These are phyloP conservation scores for Penicilliopsis zonata DNA, from an alignment of 495 filamentous ascomycete species.

Conservation along the genomic window DNA sequence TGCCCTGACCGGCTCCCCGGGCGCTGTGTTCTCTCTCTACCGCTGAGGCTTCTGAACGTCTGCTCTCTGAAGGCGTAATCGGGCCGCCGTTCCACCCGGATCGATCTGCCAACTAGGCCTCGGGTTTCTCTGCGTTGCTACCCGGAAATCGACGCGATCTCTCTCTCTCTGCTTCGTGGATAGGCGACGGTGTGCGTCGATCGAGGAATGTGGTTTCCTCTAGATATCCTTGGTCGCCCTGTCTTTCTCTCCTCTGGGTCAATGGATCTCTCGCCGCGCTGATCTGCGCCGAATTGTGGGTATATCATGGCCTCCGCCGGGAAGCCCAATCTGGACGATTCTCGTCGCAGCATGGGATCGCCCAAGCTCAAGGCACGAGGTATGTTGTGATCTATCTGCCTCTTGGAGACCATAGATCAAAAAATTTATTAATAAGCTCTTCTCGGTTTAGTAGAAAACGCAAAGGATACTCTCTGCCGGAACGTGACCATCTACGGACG, in stretches of 20 bases:
- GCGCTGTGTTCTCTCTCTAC: no score
- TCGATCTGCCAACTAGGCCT: no score
- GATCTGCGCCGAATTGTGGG: constrained; percentile 21
- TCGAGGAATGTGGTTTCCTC: constrained; percentile 34
- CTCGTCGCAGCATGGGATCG: constrained; percentile 38
- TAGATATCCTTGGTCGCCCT: constrained; percentile 17
- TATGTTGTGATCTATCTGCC: constrained; percentile 18
- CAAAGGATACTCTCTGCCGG: constrained; percentile 82
- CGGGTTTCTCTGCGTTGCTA: not conserved
- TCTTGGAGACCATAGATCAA: constrained; percentile 5
- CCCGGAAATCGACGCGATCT: not conserved
- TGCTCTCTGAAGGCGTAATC: no score
- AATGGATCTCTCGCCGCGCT: constrained; percentile 32
- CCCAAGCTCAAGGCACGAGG: constrained; percentile 53
- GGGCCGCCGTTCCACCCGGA: not conserved
- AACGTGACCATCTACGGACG: constrained; percentile 92
- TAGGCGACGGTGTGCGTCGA: constrained; percentile 5
- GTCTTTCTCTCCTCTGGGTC: constrained; percentile 20
- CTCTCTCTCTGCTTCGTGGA: constrained; percentile 3
- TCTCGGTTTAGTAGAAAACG: constrained; percentile 38
- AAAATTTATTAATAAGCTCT: not conserved
- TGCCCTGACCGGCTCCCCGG: no score
- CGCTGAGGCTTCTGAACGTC: no score
- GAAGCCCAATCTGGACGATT: constrained; percentile 31
- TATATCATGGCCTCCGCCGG: constrained; percentile 30